These are phyloP conservation scores for Rhodocollybia butyracea DNA, from an alignment of 768 basidiomycete species.

Conservation along the genomic window DNA sequence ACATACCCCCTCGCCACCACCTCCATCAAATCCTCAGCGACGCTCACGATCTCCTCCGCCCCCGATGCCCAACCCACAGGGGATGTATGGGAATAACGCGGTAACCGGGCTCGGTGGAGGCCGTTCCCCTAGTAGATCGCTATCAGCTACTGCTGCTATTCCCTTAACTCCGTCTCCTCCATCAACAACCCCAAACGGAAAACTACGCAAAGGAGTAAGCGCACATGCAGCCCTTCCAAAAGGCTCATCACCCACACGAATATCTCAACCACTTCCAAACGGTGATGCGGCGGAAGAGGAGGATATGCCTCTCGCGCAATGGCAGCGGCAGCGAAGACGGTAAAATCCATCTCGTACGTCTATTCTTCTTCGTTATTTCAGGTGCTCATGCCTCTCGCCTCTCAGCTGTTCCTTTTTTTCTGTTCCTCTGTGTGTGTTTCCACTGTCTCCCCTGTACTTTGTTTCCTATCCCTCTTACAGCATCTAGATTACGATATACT, in stretches of 20 bases:
- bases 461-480: constrained; percentile 9
- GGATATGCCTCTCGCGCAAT: constrained; percentile 75
- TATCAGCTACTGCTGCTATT: constrained; percentile 61
- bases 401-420: neutral
- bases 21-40: constrained; percentile 27
- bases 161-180: constrained; percentile 33
- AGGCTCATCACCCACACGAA: constrained; percentile 39
- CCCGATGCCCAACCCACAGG: constrained; percentile 22
- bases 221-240: constrained; percentile 52
- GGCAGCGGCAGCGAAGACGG: constrained; percentile 70
- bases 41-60: constrained; percentile 58
- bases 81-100: constrained; percentile 16
- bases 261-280: constrained; percentile 22
- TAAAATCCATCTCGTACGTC: constrained; percentile 25
- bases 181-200: constrained; percentile 19
- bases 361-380: constrained; percentile 6
- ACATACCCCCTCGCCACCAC: constrained; percentile 17
- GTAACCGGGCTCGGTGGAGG: constrained; percentile 19
- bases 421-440: neutral
- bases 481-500: constrained; percentile 22
- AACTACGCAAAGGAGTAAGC: constrained; percentile 65
- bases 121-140: constrained; percentile 60
- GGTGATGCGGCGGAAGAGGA: constrained; percentile 57
- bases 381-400: neutral
- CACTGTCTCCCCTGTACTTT: neutral